Evolutionary conservation across 768 basidiomycete genomes (phyloP), one percentile per base, ranked within the genome.

Genomic region (Imleria badia): DNA sequence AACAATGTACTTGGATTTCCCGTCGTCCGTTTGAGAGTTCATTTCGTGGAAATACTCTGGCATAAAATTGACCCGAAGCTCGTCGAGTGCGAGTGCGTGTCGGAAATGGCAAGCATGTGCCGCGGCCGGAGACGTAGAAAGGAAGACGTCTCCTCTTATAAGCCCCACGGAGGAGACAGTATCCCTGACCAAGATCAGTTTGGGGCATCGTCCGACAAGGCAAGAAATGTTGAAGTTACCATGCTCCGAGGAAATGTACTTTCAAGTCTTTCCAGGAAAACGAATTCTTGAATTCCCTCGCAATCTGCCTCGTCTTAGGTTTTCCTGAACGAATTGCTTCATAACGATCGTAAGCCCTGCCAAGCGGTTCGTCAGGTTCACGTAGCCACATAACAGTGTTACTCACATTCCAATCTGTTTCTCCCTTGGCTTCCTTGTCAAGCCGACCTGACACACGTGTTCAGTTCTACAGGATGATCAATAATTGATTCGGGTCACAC

Each of bases 281-380:
- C 1, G 76, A 71, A 23, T 69, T 68, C 66, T 78, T 79, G 67
- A 79, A 80, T 7, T 39, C 60, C 48, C 14, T 50, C 13, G 41
- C 56, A 22, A 43, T 52, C 29, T 39, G 34, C 40, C 34, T 48
- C 48, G 56, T 20, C 51, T 30, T 60, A 36, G 36, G 42, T 34
- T 39, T 56, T 36, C 46, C 30, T 2, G 20, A 45, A 41, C 47
- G 36, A 38, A n/a, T n/a, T n/a, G n/a, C n/a, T n/a, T n/a, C n/a
- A n/a, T n/a, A n/a, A n/a, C n/a, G n/a, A n/a, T n/a, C n/a, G n/a
- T n/a, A n/a, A n/a, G n/a, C n/a, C n/a, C n/a, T n/a, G n/a, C n/a
- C n/a, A n/a, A n/a, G n/a, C n/a, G n/a, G n/a, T n/a, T n/a, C n/a
- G n/a, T n/a, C n/a, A n/a, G n/a, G n/a, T n/a, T n/a, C n/a, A n/a